Conservation (phyloP, 192 early-diverging fungal genomes). For the Umbelopsis vinacea region DNA sequence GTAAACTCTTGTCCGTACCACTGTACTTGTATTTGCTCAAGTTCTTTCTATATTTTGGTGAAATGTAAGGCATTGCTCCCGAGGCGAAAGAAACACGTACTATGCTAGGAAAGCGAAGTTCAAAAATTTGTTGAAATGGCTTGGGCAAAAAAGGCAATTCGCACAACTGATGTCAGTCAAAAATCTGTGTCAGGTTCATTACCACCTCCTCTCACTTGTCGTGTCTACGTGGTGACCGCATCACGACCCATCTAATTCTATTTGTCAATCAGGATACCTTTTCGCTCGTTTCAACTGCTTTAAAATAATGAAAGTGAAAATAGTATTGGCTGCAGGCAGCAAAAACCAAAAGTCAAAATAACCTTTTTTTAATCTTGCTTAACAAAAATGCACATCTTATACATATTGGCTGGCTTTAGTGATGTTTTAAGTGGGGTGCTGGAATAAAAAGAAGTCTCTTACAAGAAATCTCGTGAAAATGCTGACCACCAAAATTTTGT, state of each 20-base stretch:
- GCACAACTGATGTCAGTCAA: neutral
- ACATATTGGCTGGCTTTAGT: too few relatives aligned
- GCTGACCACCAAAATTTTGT: neutral
- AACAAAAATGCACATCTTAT: too few relatives aligned
- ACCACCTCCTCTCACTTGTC: too few relatives aligned
- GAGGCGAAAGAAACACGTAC: constrained; percentile 35
- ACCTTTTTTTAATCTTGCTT: too few relatives aligned
- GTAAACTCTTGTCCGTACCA: constrained; percentile 80
- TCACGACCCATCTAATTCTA: too few relatives aligned
- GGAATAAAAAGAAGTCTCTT: neutral
- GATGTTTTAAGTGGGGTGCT: neutral
- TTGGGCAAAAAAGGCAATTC: constrained; percentile 3
- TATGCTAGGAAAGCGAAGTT: neutral
- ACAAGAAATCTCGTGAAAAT: neutral
- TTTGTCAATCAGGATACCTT: too few relatives aligned
- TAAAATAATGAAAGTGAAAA: too few relatives aligned
- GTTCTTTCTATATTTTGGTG: constrained; percentile 69
- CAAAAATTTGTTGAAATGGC: neutral
- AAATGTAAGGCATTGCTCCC: constrained; percentile 61
- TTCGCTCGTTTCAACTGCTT: too few relatives aligned
- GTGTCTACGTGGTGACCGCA: too few relatives aligned
- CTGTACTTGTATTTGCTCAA: constrained; percentile 81
- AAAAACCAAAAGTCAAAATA: too few relatives aligned
- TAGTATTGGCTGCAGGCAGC: too few relatives aligned
- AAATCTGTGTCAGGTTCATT: neutral